These are phyloP conservation scores for Aureococcus anophagefferens DNA, from an alignment of 108 stramenopile genomes.

Conservation along the genomic window DNA sequence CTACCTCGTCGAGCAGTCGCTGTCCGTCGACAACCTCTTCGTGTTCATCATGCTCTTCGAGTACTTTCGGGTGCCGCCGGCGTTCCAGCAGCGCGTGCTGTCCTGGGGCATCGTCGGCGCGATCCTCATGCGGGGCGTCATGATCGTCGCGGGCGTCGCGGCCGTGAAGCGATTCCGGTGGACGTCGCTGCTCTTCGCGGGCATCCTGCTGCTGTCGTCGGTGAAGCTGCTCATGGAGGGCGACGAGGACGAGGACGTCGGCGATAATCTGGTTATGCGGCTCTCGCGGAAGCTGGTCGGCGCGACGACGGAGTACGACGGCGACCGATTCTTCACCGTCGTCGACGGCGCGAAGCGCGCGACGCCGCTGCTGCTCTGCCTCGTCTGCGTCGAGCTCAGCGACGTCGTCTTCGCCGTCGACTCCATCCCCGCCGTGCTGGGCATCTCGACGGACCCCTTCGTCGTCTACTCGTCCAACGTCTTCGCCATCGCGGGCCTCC, in stretches of 20 bases:
- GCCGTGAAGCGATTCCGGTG: constrained; percentile 71
- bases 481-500: constrained; percentile 89
- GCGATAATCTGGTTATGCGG: constrained; percentile 59
- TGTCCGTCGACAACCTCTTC: constrained; percentile 56
- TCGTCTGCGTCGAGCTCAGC: constrained; percentile 83
- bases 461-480: constrained; percentile 88
- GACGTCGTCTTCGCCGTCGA: constrained; percentile 94
- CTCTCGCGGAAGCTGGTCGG: constrained; percentile 28
- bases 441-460: constrained; percentile 82
- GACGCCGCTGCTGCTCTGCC: constrained; percentile 81
- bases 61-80: constrained; percentile 45
- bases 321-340: constrained; percentile 70
- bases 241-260: constrained; percentile 55
- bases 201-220: constrained; percentile 64
- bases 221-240: constrained; percentile 49
- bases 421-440: constrained; percentile 89
- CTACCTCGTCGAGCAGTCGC: constrained; percentile 52
- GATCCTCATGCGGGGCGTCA: constrained; percentile 79
- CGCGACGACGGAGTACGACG: constrained; percentile 65
- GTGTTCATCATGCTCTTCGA: constrained; percentile 55
- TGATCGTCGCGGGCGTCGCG: constrained; percentile 83
- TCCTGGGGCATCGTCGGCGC: constrained; percentile 52
- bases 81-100: constrained; percentile 29
- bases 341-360: constrained; percentile 24
- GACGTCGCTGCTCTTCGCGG: constrained; percentile 74